Base-by-base conservation (phyloP, 1,139 yeast species). In the Eremothecium sinecaudum region DNA sequence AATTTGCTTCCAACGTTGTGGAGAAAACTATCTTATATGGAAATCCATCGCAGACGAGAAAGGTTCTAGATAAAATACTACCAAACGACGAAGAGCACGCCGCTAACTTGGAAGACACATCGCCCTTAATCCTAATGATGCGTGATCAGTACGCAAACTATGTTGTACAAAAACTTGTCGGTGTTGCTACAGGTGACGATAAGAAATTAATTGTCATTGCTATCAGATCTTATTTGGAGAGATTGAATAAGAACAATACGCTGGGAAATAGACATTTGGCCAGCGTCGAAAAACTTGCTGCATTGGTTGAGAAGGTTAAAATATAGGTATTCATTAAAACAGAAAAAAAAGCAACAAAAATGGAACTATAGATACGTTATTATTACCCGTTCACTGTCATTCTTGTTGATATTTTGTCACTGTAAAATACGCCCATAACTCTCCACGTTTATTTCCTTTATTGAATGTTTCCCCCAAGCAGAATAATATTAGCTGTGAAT, bases 61-160 rank as follows among this genome's bases (percentile, higher is more conserved):
- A 66, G 30, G 71, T 90, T 29, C 70, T 83, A 34, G 51, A 54
- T 14, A 57, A 59, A 32, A 61, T 64, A 7, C 41, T 64, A 19
- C 59, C 58, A 17, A 56, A 45, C 14, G 56, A 59, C 37, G 57
- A 54, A 24, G 58, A 53, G 18, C 60, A 61, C 38, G 63, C 61
- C 8, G 38, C 50, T 1, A 45, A 47, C 22, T 71, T 75, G 16
- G 73, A 67, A 40, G 80, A 74, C 43, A 71, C 69, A 34, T 70
- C 81, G 1, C 73, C 84, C 10, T 64, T 80, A 45, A 81, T 82
- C 11, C 60, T 78, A 38, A 86, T 90, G 97, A 87, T 92, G 86
- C 83, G 84, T 56, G 98, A 90, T 59, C 98, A 90, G 56, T 92
- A 80, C 62, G 98, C 97, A 14, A 90, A 90, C 59, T 90, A 90